Base-by-base conservation (phyloP, 495 filamentous ascomycete genomes). In the Corynascus novoguineensis region DNA sequence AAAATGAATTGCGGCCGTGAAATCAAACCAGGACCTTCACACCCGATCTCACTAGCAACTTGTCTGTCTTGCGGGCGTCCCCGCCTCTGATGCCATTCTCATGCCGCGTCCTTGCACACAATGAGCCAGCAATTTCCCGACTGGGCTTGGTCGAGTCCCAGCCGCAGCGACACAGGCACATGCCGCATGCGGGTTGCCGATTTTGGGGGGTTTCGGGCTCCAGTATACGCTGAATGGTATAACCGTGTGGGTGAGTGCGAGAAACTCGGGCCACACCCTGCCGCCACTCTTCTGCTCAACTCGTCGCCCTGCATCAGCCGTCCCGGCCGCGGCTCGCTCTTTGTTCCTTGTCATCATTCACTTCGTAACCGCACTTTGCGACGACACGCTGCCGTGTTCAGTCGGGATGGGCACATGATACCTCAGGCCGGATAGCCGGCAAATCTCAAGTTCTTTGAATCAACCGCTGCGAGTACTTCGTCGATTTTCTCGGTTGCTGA, bases 101-200 rank as follows among this genome's bases (percentile, higher is more conserved):
- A 10, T 5, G 19, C 19, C 4, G 21, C 41, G 15, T 48, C 27
- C 6, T 14, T 21, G 14, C n/a, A 12, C 41, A 44, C 41, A 44
- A 44, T 32, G 45, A 14, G 2, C 47, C 21, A 7, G 17, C 25
- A 28, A 11, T 10, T n/a, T n/a, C 7, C n/a, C 45, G 17, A 34
- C 47, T 24, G 19, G 22, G 28, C 37, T 21, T 21, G 25, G 25
- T 38, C 50, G 34, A 31, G 50, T 40, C 22, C 19, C 34, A 22
- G n/a, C n/a, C n/a, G n/a, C n/a, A n/a, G n/a, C n/a, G n/a, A n/a
- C n/a, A n/a, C n/a, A 42, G 34, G 24, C 15, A 41, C 11, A 25
- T 12, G 50, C 50, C 42, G 35, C 35, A 52, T 52, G 50, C 50
- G 50, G 50, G 50, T 14, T 52, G 50, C 50, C 50, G 50, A 42